Percentiles rank a stretch among this genome's conserved stretches.
phyloP scores from a whole-genome alignment of 257 asterid genomes.

The Penstemon eatonii region DNA sequence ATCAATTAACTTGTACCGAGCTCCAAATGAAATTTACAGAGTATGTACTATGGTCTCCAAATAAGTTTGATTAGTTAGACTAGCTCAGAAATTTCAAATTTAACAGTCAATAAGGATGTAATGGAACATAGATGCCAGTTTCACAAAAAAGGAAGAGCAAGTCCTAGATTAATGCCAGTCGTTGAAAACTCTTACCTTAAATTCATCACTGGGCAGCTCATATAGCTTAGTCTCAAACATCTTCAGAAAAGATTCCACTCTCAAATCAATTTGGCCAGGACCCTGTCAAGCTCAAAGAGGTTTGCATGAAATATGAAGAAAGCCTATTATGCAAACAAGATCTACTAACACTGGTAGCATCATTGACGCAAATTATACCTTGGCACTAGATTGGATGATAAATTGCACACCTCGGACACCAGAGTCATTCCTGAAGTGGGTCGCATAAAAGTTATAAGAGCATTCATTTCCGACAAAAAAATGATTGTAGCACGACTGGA shows the following conservation, averaged over 20 bases:
- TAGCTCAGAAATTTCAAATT: not conserved
- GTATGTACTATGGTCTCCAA: not conserved
- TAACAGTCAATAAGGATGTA: too few species aligned
- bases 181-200: conserved; percentile 49
- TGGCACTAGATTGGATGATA: conserved; percentile 83
- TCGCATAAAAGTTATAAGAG: conserved; percentile 16
- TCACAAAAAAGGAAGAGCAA: not conserved
- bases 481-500: conserved; percentile 9
- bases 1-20: not conserved
- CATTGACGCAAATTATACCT: conserved; percentile 44
- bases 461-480: conserved; percentile 9
- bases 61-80: not conserved
- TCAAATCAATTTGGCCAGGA: conserved; percentile 80
- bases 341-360: not conserved
- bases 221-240: conserved; percentile 82
- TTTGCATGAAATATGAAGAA: not conserved
- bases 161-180: not conserved
- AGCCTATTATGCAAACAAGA: not conserved
- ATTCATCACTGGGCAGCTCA: conserved; percentile 82
- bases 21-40: conserved; percentile 4
- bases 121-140: too few species aligned
- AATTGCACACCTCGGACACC: conserved; percentile 94
- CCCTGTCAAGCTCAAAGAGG: conserved; percentile 56
- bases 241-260: conserved; percentile 84
- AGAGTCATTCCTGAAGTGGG: conserved; percentile 66